Evolutionary conservation across 2,329 filamentous ascomycete genomes (phyloP), one percentile per base, ranked within the genome.

Genomic region (Ophiostoma sp.): DNA sequence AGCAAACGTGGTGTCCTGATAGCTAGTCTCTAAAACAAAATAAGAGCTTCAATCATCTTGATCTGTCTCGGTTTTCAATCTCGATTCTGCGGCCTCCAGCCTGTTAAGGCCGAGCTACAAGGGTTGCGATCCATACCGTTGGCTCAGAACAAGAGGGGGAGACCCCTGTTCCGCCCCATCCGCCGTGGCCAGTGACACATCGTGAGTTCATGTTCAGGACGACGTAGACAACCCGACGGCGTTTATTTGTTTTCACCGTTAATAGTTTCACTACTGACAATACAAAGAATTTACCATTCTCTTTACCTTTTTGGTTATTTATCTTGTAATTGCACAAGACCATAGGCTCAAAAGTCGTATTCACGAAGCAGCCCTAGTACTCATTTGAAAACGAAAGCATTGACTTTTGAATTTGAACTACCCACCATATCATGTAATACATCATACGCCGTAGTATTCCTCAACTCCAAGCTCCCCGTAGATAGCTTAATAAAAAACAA

Each of bases 31-130:
- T n/a, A 25, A n/a, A 22, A 52, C 6, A n/a, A 52, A n/a, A 52
- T 5, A 28, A 55, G 52, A 57, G 55, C 25, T 19, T 5, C 25
- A 19, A 3, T 31, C 15, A 31, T 5, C 9, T 15, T 25, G 12
- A 57, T 57, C 25, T 57, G 55, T 31, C 15, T 57, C 55, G 2
- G 19, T 57, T 31, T 2, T 17, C 25, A n/a, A n/a, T 17, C 12
- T 57, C 25, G 25, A 17, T 57, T 31, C 25, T 57, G 55, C 55
- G 55, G 55, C 55, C 55, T 57, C 55, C 55, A 57, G 55, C 55
- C 25, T 19, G 55, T 57, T 17, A 70, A 70, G 68, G 68, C 68
- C 59, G 68, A 70, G 68, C n/a, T 42, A 25, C 68, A 59, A 31
- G 31, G 33, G n/a, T 52, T 25, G 45, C 31, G 5, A 11, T 25